These are phyloP conservation scores for Diutina scorzettiae DNA, from an alignment of 1,139 yeast genomes.

Conservation along the genomic window DNA sequence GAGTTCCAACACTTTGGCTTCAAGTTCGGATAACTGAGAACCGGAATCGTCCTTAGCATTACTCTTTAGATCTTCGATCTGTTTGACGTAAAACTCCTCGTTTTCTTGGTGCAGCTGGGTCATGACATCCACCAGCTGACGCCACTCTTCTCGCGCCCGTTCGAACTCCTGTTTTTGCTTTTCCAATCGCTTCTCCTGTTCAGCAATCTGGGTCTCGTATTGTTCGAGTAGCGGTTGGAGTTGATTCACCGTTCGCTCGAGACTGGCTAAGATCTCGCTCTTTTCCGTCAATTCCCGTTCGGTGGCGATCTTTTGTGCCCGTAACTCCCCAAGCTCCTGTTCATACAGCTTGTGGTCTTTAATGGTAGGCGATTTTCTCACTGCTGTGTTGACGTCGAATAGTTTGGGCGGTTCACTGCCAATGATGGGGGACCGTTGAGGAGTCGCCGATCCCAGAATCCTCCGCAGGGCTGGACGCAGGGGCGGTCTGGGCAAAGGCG, in stretches of 20 bases:
- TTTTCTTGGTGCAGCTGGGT: slow-evolving; percentile 3
- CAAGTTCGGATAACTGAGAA: not conserved
- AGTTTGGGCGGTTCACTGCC: not conserved
- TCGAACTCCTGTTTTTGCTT: not conserved
- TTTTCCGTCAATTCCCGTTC: slow-evolving; percentile 21
- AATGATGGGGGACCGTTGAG: no score
- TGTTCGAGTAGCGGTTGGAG: slow-evolving; percentile 35
- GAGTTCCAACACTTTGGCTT: not conserved
- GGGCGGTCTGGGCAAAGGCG: not conserved
- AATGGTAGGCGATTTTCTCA: not conserved
- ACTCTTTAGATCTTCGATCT: not conserved
- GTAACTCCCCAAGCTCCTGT: not conserved
- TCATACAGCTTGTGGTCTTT: not conserved
- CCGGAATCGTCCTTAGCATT: not conserved
- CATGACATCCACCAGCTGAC: slow-evolving; percentile 3
- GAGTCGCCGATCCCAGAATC: not conserved
- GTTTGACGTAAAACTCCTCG: slow-evolving; percentile 3
- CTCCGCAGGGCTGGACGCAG: not conserved
- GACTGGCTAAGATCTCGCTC: slow-evolving; percentile 24
- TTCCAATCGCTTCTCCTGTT: not conserved
- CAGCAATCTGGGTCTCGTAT: slow-evolving; percentile 26
- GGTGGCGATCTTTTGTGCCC: not conserved
- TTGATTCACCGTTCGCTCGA: slow-evolving; percentile 31
- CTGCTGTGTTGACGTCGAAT: not conserved
- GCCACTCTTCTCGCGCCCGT: slow-evolving; percentile 5